Evolutionary conservation across 2,329 filamentous ascomycete genomes (phyloP), one percentile per base, ranked within the genome.

Genomic region (Ilyonectria sp.): DNA sequence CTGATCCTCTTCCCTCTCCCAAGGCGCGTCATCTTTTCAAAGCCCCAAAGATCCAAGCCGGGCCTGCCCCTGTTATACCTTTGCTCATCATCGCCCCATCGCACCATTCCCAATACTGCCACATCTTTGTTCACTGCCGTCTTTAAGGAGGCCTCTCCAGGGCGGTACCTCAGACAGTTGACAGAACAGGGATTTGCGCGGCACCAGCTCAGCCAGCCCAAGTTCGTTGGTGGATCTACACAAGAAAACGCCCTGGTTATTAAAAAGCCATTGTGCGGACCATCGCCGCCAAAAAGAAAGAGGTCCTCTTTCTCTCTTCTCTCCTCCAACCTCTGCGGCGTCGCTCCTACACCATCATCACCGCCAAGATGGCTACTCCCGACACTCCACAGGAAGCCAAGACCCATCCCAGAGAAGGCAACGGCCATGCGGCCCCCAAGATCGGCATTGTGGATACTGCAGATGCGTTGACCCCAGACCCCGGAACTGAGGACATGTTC

Each of bases 401-500:
- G 58, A 47, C 54, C 56, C 54, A 23, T 63, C 21, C 61, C 47
- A 60, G 11, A 44, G 40, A 59, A 37, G 44, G 35, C 54, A 56
- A 58, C 31, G 50, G 54, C 29, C 52, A 65, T 67, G 40, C 43
- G 29, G 52, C 58, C 49, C 59, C 68, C 58, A 69, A 68, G 13
- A 60, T 37, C 19, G 68, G 64, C 54, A 58, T 70, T 19, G 56
- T 77, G 58, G 72, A 80, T 63, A 70, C 71, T 31, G 65, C 74
- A 26, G 77, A 80, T 71, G 79, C 77, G 26, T 67, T 80, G 19
- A 80, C 78, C 15, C 79, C 78, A 46, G 93, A 95, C 77, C 92
- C 90, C 4, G 92, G 91, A 13, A 92, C 89, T 0, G 92, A 94
- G 80, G 87, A 85, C 46, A 92, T 94, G 77, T 95, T 93, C 76